A percentile compares a stretch with the other conserved stretches of the same genome.
Conservation (phyloP, 2,329 filamentous ascomycete species). For the Lachnellula cervina region DNA sequence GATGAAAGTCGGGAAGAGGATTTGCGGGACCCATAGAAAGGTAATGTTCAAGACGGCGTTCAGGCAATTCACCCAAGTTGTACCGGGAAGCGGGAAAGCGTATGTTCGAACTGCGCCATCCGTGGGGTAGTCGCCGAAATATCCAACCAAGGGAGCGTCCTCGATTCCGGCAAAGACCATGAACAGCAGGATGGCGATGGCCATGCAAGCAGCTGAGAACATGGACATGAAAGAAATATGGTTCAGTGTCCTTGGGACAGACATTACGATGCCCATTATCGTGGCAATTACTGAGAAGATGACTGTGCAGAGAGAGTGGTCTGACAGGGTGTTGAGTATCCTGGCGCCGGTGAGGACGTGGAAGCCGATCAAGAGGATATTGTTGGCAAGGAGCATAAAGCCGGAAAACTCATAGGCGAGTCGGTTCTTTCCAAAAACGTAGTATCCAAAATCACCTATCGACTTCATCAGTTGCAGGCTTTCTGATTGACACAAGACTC, state of each 20-base stretch:
- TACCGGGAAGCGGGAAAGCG: conserved; percentile 42
- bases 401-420: conserved; percentile 41
- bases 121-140: conserved; percentile 41
- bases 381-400: conserved; percentile 47
- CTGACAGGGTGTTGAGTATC: conserved; percentile 44
- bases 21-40: conserved; percentile 47
- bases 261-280: conserved; percentile 44
- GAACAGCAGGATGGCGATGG: conserved; percentile 44
- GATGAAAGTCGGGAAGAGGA: conserved; percentile 48
- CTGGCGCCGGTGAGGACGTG: conserved; percentile 46
- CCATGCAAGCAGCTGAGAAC: conserved; percentile 45
- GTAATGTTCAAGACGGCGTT: conserved; percentile 47
- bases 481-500: neutral
- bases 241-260: conserved; percentile 39
- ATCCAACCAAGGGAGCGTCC: conserved; percentile 39
- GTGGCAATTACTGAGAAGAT: conserved; percentile 42
- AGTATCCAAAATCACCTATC: conserved; percentile 42
- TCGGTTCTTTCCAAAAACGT: conserved; percentile 39
- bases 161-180: conserved; percentile 45
- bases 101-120: conserved; percentile 41
- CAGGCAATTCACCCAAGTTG: conserved; percentile 43
- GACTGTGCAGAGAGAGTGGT: conserved; percentile 45
- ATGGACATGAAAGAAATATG: conserved; percentile 49
- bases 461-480: neutral
- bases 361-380: conserved; percentile 47